These are phyloP conservation scores for Pseudogymnoascus sp. DNA, from an alignment of 2,329 filamentous ascomycete genomes.

Conservation along the genomic window DNA sequence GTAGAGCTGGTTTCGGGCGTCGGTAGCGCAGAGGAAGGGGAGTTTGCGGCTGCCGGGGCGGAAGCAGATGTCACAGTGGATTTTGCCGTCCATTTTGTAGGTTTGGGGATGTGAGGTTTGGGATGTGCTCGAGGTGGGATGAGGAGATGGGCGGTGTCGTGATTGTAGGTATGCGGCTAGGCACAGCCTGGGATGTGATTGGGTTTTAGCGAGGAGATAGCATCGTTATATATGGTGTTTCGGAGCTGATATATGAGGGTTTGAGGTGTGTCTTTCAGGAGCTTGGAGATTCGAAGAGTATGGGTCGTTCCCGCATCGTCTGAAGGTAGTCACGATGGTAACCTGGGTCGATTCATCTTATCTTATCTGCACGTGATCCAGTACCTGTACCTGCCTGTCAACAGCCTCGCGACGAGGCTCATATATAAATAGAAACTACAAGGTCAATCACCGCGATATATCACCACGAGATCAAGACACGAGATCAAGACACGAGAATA, in stretches of 20 bases:
- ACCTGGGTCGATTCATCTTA: slow-evolving; percentile 5
- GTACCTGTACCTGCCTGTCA: not conserved
- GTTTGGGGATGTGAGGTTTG: slow-evolving; percentile 14
- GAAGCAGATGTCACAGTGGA: slow-evolving; percentile 63
- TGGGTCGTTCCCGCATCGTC: not conserved
- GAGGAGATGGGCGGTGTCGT: not conserved
- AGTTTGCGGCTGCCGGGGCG: slow-evolving; percentile 48
- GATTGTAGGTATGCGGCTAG: not conserved
- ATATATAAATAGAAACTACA: not conserved
- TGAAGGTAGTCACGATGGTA: not conserved
- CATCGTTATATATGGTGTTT: not conserved
- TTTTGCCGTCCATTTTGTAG: slow-evolving; percentile 30
- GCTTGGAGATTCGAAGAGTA: not conserved
- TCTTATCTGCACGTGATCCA: not conserved
- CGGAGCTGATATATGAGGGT: not conserved
- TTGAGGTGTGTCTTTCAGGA: not conserved
- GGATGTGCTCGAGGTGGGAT: not conserved
- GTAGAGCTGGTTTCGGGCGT: slow-evolving; percentile 63
- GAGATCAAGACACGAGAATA: not conserved
- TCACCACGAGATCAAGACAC: not conserved
- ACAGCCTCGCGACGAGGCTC: not conserved
- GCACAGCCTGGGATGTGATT: not conserved
- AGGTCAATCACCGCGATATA: not conserved
- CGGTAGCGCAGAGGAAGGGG: slow-evolving; percentile 61
- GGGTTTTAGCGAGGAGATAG: not conserved